Evolutionary conservation across 345 rosid genomes (phyloP).

Genomic region (Citrus sinensis): DNA sequence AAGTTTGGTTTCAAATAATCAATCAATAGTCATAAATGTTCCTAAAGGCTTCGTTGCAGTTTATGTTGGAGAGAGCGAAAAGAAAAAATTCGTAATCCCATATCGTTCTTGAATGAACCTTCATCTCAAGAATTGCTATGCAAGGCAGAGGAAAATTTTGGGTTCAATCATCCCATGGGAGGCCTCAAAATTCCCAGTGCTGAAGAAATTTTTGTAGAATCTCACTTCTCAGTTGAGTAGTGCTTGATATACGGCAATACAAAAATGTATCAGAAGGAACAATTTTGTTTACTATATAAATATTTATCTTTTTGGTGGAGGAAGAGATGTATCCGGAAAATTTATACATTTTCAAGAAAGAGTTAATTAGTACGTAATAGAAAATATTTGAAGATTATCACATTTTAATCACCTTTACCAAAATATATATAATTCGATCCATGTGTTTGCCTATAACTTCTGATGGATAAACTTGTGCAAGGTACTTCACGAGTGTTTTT

Average conservation of each 20-base stretch:
- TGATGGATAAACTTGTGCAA: no score
- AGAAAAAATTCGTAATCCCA: constrained; percentile 25
- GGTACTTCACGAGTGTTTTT: no score
- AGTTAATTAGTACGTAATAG: neutral
- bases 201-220: constrained; percentile 29
- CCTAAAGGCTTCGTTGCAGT: constrained; percentile 7
- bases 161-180: constrained; percentile 37
- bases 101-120: constrained; percentile 27
- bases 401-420: no score
- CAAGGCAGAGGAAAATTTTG: constrained; percentile 38
- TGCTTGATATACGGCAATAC: neutral
- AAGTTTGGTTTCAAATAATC: neutral
- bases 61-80: constrained; percentile 23
- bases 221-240: constrained; percentile 23
- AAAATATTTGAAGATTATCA: neutral
- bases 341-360: neutral
- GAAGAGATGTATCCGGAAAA: neutral
- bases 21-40: neutral
- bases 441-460: no score
- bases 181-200: constrained; percentile 40
- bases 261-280: neutral
- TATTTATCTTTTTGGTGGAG: neutral
- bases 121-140: constrained; percentile 18
- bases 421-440: no score
- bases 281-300: constrained; percentile 19